Evolutionary conservation across 192 early-diverging fungal genomes (phyloP), one percentile per base, ranked within the genome.

Genomic region (Lobosporangium transversale): DNA sequence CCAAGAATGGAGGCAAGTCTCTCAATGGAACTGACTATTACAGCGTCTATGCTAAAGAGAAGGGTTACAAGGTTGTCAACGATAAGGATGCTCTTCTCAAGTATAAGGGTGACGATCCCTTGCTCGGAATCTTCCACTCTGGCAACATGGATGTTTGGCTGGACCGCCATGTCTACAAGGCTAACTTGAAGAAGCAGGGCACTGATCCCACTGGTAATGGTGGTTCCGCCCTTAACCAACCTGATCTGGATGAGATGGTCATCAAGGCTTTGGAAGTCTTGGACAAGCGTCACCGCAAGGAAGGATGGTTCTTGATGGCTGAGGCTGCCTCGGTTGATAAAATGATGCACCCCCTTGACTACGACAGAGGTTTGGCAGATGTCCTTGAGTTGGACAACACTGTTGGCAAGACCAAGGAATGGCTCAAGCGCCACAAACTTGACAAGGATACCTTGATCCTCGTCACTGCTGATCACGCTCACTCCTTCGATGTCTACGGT

Each of bases 281-380:
- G 63, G 79, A 89, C 61, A 83, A 83, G 70, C 83, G 83, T 32
- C 69, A 80, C 62, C 84, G 83, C 78, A 80, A 80, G 26, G 81
- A 89, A 61, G 88, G 88, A 64, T 89, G 75, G 70, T 89, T 87
- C 83, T 58, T 89, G 51, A 87, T 89, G 87, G 79, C 81, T 45
- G 88, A 89, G 70, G 88, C 86, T 53, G 88, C 87, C 27, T 83
- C 86, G 29, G 80, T 89, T 45, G 88, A 89, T 75, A 89, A 89
- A 76, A 60, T 78, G 75, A 79, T 89, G 70, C 87, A 89, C 62
- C 75, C 83, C 23, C 79, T 89, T 43, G 85, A 90, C 78, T 90
- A 82, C 52, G 79, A 86, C 55, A 87, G 89, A 70, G 88, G 79
- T 70, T 73, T 85, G 24, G 89, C 88, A 50, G 89, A 90, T 57